phyloP scores from a whole-genome alignment of 2,329 filamentous ascomycete species.

The Colletotrichum higginsianum region DNA sequence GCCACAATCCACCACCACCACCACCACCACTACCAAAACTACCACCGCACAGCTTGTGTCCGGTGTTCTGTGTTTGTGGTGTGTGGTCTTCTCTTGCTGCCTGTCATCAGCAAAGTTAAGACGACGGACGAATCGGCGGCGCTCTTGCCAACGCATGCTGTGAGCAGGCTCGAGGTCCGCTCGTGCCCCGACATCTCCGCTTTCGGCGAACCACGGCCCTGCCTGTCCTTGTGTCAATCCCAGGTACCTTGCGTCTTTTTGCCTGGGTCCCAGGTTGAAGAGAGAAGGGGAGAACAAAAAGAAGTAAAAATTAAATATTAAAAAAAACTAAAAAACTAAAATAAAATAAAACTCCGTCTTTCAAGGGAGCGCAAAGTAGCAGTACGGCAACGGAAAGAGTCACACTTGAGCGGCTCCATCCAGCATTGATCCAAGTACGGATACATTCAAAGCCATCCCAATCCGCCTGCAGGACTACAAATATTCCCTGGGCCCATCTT shows the following conservation, averaged over 20 bases:
- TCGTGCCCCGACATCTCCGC: conserved; percentile 44
- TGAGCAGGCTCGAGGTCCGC: conserved; percentile 29
- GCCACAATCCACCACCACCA: conserved; percentile 3
- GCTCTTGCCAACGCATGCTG: conserved; percentile 19
- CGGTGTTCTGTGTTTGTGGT: background rate
- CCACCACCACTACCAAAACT: background rate
- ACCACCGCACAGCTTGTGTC: conserved; percentile 1
- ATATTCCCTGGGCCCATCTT: conserved; percentile 26
- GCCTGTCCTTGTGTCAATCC: conserved; percentile 39
- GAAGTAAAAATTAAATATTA: too few species aligned
- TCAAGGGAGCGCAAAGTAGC: conserved; percentile 30
- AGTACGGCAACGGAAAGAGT: conserved; percentile 44
- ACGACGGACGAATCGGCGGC: conserved; percentile 41
- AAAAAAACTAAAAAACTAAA: background rate
- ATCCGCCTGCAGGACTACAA: conserved; percentile 31
- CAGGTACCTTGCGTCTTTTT: conserved; percentile 24
- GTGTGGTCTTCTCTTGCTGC: conserved; percentile 6
- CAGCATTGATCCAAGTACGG: conserved; percentile 28
- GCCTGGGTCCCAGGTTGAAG: conserved; percentile 1
- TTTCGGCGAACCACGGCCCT: conserved; percentile 44
- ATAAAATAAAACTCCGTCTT: conserved; percentile 21
- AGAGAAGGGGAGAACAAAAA: background rate
- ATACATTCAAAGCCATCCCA: conserved; percentile 8
- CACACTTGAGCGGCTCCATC: conserved; percentile 41
- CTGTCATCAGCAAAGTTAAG: conserved; percentile 41